Evolutionary conservation across 768 basidiomycete genomes (phyloP), one percentile per base, ranked within the genome.

Genomic region (Pleurotus platypus): DNA sequence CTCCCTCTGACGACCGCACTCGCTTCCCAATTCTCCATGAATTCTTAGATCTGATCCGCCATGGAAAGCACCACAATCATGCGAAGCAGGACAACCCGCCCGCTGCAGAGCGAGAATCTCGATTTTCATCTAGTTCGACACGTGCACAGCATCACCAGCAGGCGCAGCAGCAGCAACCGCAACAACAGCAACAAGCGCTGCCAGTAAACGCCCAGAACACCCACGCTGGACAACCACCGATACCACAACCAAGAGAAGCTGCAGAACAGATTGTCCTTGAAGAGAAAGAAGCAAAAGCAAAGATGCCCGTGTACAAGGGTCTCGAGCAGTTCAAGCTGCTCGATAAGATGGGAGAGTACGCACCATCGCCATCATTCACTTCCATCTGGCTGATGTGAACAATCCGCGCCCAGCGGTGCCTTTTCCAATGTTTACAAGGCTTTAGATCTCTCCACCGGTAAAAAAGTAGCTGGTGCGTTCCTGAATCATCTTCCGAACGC

Each of bases 341-440:
- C 5, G 84, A 88, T 54, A 93, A 92, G 79, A 94, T 94, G 92
- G 93, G 92, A 78, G 92, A 94, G 92, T 94, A 60, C 70, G 92
- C 87, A 38, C 54, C 48, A 56, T 53, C 57, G 37, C 49, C 56
- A 47, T 46, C 55, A 47, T 57, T 56, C 50, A 56, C 58, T 5
- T 58, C 37, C 35, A 57, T 58, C 55, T 58, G 51, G 69, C 64
- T 40, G 42, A 55, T 58, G 39, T 57, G 70, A 58, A 30, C 66
- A 26, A 35, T 15, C 35, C 37, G 58, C 45, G 18, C 47, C 42
- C 64, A 92, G 87, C 65, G 96, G 96, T 58, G 96, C 96, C 43
- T 99, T 99, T 70, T 98, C 95, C n/a, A 93, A 97, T 67, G 96
- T 99, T 7, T 99, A 96, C 80, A 92, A 91, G 69, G 96, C 94